Conservation (phyloP, 371 early-diverging fungal genomes). For the Saksenaea oblongispora region DNA sequence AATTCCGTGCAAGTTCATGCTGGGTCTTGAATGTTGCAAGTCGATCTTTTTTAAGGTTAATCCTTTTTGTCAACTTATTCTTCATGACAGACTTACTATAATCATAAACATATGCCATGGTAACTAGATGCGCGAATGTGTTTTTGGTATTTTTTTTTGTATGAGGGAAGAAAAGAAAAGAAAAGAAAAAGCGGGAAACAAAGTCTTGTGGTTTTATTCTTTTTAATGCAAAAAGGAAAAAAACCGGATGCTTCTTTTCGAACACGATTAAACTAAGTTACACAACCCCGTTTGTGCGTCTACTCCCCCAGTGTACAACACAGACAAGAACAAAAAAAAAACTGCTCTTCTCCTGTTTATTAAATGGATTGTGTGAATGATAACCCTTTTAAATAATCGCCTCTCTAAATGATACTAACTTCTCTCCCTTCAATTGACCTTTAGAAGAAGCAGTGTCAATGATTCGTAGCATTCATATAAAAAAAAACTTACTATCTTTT, state of each 20-base stretch:
- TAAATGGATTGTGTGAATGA: slow-evolving; percentile 11
- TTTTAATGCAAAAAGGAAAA: slow-evolving; percentile 13
- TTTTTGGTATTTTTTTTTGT: no score
- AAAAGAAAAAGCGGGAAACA: slow-evolving; percentile 11
- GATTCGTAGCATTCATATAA: not conserved
- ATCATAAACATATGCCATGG: not conserved
- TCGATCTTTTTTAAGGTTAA: slow-evolving; percentile 2
- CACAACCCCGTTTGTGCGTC: slow-evolving; percentile 18
- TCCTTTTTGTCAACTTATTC: not conserved
- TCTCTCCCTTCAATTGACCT: slow-evolving; percentile 55
- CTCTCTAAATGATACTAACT: slow-evolving; percentile 49
- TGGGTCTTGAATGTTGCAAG: slow-evolving; percentile 42
- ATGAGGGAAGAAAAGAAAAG: slow-evolving; percentile 8
- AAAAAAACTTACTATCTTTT: slow-evolving; percentile 61
- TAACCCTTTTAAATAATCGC: slow-evolving; percentile 24
- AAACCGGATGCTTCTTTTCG: slow-evolving; percentile 7
- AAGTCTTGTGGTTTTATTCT: not conserved
- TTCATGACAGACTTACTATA: not conserved
- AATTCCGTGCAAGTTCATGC: slow-evolving; percentile 48
- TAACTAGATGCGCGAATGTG: not conserved
- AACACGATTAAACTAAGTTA: slow-evolving; percentile 18
- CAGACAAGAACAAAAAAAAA: not conserved
- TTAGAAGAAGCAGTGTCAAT: no score
- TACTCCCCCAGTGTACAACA: slow-evolving; percentile 3
- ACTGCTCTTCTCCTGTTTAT: not conserved